Conservation (phyloP, 805 yeast genomes). For the Cyberlindnera lachancei region DNA sequence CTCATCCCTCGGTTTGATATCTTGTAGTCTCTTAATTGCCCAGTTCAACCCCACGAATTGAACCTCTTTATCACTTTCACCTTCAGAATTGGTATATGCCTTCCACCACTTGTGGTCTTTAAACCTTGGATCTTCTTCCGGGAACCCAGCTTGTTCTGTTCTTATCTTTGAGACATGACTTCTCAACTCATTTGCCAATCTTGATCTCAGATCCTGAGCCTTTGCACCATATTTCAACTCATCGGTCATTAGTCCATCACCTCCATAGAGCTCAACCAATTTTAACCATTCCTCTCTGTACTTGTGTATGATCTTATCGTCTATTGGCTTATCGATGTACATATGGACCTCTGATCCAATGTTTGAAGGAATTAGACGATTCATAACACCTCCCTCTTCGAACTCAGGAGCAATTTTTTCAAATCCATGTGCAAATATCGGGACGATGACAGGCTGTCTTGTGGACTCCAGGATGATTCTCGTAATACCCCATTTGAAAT, state of each 20-base stretch:
- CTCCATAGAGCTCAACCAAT: conserved; percentile 49
- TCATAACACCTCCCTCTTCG: conserved; percentile 38
- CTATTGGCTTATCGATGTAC: conserved; percentile 63
- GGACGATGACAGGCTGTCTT: conserved; percentile 77
- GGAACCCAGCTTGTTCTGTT: conserved; percentile 32
- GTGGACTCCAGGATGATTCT: conserved; percentile 78
- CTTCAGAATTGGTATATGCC: conserved; percentile 54
- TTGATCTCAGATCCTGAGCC: conserved; percentile 60
- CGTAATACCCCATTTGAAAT: conserved; percentile 93
- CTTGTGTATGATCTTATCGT: conserved; percentile 47
- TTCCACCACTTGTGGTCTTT: conserved; percentile 71
- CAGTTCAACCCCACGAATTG: conserved; percentile 73
- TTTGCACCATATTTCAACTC: conserved; percentile 56
- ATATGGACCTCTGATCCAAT: conserved; percentile 63
- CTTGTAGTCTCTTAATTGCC: conserved; percentile 71
- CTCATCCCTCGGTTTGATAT: conserved; percentile 12
- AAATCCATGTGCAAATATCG: conserved; percentile 80
- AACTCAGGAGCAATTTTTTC: conserved; percentile 81
- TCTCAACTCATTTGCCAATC: conserved; percentile 63
- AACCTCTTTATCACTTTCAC: conserved; percentile 59
- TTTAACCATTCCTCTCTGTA: conserved; percentile 68
- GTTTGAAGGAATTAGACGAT: conserved; percentile 53
- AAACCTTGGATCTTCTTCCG: conserved; percentile 63
- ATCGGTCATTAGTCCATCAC: conserved; percentile 51
- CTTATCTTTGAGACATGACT: conserved; percentile 47